These are phyloP conservation scores for Pseudopediastrum boryanum DNA, from an alignment of 139 green algal species.

Conservation along the genomic window DNA sequence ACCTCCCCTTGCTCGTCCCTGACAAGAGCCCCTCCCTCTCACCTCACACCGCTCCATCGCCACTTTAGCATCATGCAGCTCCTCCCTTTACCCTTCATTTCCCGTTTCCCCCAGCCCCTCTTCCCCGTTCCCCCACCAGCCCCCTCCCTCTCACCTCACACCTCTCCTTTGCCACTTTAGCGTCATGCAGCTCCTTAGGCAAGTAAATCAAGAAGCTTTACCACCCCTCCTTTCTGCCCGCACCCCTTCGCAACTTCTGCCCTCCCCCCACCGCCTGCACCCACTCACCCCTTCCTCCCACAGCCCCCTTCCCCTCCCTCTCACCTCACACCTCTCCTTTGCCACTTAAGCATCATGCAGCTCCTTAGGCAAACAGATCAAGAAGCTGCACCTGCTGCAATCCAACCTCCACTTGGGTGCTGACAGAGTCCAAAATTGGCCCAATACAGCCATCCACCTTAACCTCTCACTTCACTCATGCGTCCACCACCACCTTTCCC, in stretches of 20 bases:
- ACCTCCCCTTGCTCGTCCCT: not conserved
- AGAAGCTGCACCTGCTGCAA: slow-evolving; percentile 82
- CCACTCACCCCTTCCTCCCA: not conserved
- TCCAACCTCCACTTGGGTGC: slow-evolving; percentile 81
- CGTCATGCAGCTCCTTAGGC: slow-evolving; percentile 68
- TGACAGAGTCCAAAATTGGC: slow-evolving; percentile 80
- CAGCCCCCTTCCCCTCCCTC: not conserved
- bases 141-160: slow-evolving; percentile 60
- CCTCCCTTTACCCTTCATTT: not conserved
- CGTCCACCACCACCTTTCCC: too few species aligned
- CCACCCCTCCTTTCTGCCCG: slow-evolving; percentile 57
- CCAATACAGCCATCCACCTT: too few species aligned
- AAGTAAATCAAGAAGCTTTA: slow-evolving; percentile 82
- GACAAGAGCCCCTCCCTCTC: not conserved
- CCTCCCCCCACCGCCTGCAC: not conserved
- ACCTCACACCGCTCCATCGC: not conserved
- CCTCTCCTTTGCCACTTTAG: slow-evolving; percentile 50
- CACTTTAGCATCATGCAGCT: not conserved
- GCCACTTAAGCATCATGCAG: slow-evolving; percentile 68
- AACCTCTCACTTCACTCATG: too few species aligned
- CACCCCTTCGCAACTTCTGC: slow-evolving; percentile 61
- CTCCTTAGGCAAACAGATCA: slow-evolving; percentile 79
- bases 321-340: slow-evolving; percentile 63
- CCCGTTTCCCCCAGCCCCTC: not conserved
- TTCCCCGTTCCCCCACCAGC: not conserved